Conservation (phyloP, 768 basidiomycete genomes). For the Suillus brevipes region DNA sequence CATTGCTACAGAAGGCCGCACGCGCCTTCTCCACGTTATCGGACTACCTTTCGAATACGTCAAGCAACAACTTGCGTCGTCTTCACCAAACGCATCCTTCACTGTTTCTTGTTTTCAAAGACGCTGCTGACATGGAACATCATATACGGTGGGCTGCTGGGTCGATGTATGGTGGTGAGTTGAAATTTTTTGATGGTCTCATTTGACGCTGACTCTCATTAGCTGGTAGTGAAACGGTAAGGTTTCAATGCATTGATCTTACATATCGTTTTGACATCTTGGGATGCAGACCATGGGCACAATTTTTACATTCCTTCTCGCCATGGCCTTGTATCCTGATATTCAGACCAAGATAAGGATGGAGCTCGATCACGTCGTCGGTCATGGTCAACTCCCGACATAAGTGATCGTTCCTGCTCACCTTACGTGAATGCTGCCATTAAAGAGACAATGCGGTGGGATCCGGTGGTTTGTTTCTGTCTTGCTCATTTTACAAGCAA, state of each 20-base stretch:
- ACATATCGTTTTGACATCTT: neutral
- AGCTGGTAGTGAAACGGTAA: slow-evolving; percentile 8
- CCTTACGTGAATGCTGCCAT: slow-evolving; percentile 48
- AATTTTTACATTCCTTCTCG: slow-evolving; percentile 6
- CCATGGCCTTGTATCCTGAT: slow-evolving; percentile 7
- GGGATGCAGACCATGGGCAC: slow-evolving; percentile 7
- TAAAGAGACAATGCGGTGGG: slow-evolving; percentile 47
- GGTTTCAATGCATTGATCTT: neutral
- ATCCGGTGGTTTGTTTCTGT: slow-evolving; percentile 11
- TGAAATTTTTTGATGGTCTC: neutral
- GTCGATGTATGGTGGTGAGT: slow-evolving; percentile 12
- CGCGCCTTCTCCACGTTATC: neutral
- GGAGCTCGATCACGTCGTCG: slow-evolving; percentile 37
- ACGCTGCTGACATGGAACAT: slow-evolving; percentile 2
- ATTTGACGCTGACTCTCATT: neutral
- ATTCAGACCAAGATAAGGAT: neutral
- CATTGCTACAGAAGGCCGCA: neutral
- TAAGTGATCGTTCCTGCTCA: slow-evolving; percentile 31
- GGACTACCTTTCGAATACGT: slow-evolving; percentile 9
- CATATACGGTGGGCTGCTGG: slow-evolving; percentile 9
- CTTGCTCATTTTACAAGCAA: slow-evolving; percentile 17
- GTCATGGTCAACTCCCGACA: slow-evolving; percentile 35
- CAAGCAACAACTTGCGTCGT: neutral
- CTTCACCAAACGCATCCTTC: slow-evolving; percentile 1
- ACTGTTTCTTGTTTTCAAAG: slow-evolving; percentile 2